These are phyloP conservation scores for Herpetospermum pedunculosum DNA, from an alignment of 306 rosid species.

Conservation along the genomic window DNA sequence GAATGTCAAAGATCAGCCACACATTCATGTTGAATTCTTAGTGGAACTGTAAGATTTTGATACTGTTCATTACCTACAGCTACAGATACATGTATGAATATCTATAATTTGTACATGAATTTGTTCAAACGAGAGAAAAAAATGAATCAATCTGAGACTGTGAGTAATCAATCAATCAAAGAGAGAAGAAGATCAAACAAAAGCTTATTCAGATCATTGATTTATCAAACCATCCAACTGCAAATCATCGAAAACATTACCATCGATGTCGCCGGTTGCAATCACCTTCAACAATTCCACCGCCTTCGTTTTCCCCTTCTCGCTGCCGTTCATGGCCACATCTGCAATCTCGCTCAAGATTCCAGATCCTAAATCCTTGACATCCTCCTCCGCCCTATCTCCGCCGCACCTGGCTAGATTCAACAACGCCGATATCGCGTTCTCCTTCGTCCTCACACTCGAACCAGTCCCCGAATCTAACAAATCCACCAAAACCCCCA, in stretches of 20 bases:
- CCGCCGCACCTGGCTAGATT: conserved; percentile 50
- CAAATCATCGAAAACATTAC: conserved; percentile 18
- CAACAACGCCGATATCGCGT: conserved; percentile 60
- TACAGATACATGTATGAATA: background rate
- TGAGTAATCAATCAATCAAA: background rate
- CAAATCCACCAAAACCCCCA: conserved; percentile 44
- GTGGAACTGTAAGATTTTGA: background rate
- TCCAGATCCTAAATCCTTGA: conserved; percentile 32
- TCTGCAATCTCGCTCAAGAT: conserved; percentile 45
- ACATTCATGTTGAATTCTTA: no score
- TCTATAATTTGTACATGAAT: conserved; percentile 1
- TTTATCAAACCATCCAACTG: conserved; percentile 29
- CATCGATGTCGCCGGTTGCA: conserved; percentile 18
- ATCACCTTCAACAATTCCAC: conserved; percentile 34
- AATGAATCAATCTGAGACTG: background rate
- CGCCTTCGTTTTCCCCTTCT: conserved; percentile 55
- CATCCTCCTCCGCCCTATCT: conserved; percentile 37
- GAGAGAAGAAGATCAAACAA: background rate
- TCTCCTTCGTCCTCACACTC: conserved; percentile 66
- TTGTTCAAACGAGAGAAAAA: background rate
- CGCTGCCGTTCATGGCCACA: conserved; percentile 39
- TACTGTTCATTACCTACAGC: background rate
- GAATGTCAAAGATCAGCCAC: background rate
- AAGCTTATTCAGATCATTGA: conserved; percentile 11
- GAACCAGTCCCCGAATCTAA: conserved; percentile 48